phyloP scores from a whole-genome alignment of 768 basidiomycete genomes.

The Russula lepida region DNA sequence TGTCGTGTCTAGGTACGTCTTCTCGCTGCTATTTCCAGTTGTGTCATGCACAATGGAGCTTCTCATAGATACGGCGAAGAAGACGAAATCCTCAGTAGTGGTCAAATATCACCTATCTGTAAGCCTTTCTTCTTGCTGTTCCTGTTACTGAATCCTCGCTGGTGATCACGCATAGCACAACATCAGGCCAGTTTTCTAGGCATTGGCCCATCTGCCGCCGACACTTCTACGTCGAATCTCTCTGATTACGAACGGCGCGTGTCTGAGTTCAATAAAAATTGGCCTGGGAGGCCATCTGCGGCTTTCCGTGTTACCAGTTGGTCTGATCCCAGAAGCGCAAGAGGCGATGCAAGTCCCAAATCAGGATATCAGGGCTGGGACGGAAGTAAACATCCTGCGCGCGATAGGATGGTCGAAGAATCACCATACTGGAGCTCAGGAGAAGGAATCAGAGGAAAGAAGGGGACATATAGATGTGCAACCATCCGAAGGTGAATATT shows the following conservation, averaged over 20 bases:
- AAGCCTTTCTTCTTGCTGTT: slow-evolving; percentile 21
- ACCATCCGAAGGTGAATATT: slow-evolving; percentile 1
- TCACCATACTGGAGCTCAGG: not conserved
- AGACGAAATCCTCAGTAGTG: slow-evolving; percentile 68
- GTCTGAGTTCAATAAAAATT: slow-evolving; percentile 35
- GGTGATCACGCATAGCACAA: slow-evolving; percentile 1
- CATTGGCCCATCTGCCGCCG: slow-evolving; percentile 6
- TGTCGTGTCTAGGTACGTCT: slow-evolving; percentile 33
- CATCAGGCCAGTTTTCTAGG: slow-evolving; percentile 4
- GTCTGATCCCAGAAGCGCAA: slow-evolving; percentile 44
- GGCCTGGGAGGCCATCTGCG: slow-evolving; percentile 28
- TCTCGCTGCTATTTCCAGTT: not conserved
- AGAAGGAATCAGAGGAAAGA: not conserved
- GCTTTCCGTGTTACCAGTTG: slow-evolving; percentile 44
- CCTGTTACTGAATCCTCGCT: not conserved
- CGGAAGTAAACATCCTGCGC: slow-evolving; percentile 2
- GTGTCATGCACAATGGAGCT: not conserved
- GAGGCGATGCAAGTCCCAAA: slow-evolving; percentile 23
- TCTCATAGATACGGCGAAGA: slow-evolving; percentile 34
- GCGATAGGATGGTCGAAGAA: slow-evolving; percentile 4
- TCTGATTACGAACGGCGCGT: slow-evolving; percentile 30
- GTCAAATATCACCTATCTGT: slow-evolving; percentile 68
- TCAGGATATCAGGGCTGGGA: not conserved
- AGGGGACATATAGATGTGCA: not conserved
- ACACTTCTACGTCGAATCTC: slow-evolving; percentile 22